Evolutionary conservation across 768 basidiomycete species (phyloP).

Genomic region (Russula vinacea): DNA sequence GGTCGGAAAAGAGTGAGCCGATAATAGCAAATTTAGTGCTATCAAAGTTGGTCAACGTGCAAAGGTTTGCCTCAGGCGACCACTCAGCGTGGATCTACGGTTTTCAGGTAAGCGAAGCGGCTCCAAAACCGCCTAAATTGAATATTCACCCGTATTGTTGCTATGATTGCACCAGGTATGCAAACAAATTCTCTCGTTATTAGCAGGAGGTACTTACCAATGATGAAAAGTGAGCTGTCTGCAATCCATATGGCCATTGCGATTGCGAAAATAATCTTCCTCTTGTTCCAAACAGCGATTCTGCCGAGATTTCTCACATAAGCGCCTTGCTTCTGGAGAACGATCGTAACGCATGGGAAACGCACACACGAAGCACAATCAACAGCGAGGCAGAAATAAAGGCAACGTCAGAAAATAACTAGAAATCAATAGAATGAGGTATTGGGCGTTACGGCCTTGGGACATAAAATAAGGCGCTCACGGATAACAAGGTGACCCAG

Average conservation of each 20-base stretch:
- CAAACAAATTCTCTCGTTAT: background rate
- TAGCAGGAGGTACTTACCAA: background rate
- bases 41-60: background rate
- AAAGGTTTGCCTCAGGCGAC: background rate
- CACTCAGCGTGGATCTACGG: background rate
- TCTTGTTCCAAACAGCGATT: conserved; percentile 8
- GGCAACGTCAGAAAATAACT: background rate
- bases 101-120: background rate
- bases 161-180: background rate
- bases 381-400: background rate
- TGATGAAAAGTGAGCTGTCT: background rate
- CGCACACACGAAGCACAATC: conserved; percentile 13
- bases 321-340: background rate
- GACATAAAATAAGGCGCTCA: background rate
- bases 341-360: no score
- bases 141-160: background rate
- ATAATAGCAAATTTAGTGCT: background rate
- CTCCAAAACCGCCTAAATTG: no score
- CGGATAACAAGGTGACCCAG: background rate
- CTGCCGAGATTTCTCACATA: background rate
- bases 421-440: background rate
- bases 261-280: background rate
- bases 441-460: background rate
- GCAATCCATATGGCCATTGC: background rate
- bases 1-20: background rate